Percentiles rank a stretch among this genome's conserved stretches.
These are phyloP conservation scores for Entelexis paramagnoliae DNA, from an alignment of 1,139 yeast genomes.

Conservation along the genomic window DNA sequence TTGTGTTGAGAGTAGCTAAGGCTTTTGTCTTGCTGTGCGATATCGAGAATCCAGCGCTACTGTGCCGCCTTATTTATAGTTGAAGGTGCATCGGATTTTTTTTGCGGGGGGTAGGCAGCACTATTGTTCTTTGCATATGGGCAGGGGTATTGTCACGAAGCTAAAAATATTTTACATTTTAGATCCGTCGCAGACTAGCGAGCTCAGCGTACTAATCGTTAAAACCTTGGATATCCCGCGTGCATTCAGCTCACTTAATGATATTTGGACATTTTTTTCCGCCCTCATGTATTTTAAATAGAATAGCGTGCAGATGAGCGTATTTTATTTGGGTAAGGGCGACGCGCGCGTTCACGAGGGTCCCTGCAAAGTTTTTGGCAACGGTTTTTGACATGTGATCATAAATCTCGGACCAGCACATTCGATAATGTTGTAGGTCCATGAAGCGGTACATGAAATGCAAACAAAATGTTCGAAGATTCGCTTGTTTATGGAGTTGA, in stretches of 20 bases:
- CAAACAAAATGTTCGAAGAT: not conserved
- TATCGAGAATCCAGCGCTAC: not conserved
- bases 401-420: not conserved
- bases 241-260: too few species aligned
- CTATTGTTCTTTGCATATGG: not conserved
- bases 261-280: not conserved
- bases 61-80: not conserved
- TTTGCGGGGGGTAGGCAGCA: not conserved
- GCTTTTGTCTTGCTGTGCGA: not conserved
- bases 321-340: not conserved
- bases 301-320: too few species aligned
- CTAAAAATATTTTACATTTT: not conserved
- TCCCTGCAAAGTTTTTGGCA: slow-evolving; percentile 1
- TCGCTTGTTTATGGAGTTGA: too few species aligned
- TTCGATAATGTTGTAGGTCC: not conserved
- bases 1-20: too few species aligned
- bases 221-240: not conserved
- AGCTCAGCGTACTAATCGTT: too few species aligned
- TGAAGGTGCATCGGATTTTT: not conserved
- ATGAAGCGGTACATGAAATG: not conserved
- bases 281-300: not conserved
- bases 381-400: slow-evolving; percentile 7
- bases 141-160: not conserved
- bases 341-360: not conserved
- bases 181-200: not conserved